Base-by-base conservation (phyloP, 345 rosid species). In the Syzygium grande region DNA sequence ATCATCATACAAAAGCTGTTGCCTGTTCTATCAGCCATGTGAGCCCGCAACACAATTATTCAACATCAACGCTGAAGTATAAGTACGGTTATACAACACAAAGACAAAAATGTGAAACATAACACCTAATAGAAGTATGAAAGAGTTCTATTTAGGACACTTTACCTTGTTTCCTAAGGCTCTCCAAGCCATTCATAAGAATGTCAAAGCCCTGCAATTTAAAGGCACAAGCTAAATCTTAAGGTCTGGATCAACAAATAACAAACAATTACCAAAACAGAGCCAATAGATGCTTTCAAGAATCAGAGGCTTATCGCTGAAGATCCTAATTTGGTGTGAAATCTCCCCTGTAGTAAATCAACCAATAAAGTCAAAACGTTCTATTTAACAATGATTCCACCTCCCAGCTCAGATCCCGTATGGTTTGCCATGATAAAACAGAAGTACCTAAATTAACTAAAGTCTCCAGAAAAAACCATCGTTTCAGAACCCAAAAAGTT, bases 101-200 rank as follows among this genome's bases (percentile, higher is more conserved):
- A 3, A 3, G 53, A 41, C 22, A 63, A n/a, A 86, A 51, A 38
- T n/a, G 43, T 52, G 27, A 34, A 73, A 52, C 61, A 68, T 19
- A 34, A 46, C 77, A 80, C 41, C 25, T 51, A 30, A 41, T 29
- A 77, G 87, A 86, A 29, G 46, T 29, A 86, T 54, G 78, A 80
- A 86, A 27, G 16, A 25, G 38, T 73, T 73, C 46, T 19, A 73
- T 38, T 19, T 38, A 73, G 83, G 49, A 73, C 83, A 38, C 83
- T 73, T 73, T 73, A 86, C 87, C 87, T 86, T 86, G 61, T 34
- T 86, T 73, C 46, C 84, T n/a, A 73, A 86, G 79, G 87, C 87
- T 65, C 87, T 86, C 87, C 87, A 86, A 73, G 87, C 87, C 87
- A 86, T 86, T 86, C 84, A 86, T 86, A 86, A 86, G 87, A 27